phyloP scores from a whole-genome alignment of 1,284 basidiomycete species.

The Pseudozyma sp. region DNA sequence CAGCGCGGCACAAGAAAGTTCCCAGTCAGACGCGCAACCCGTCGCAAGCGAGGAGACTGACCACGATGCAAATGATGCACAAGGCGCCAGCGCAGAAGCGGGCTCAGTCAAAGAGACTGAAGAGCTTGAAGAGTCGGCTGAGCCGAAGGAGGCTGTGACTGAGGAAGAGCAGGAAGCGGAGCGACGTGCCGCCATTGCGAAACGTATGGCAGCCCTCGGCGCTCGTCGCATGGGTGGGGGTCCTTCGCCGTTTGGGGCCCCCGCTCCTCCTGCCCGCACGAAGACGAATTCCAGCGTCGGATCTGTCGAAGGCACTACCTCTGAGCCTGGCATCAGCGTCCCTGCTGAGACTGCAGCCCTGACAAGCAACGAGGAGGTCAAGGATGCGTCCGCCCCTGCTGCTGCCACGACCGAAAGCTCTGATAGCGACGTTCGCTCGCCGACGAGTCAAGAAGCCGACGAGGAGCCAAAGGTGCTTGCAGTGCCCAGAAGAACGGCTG shows the following conservation, averaged over 20 bases:
- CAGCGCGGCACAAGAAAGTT: slow-evolving; percentile 1
- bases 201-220: slow-evolving; percentile 65
- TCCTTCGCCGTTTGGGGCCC: slow-evolving; percentile 40
- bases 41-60: slow-evolving; percentile 4
- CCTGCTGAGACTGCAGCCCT: slow-evolving; percentile 13
- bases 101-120: not conserved
- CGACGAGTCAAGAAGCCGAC: slow-evolving; percentile 9
- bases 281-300: slow-evolving; percentile 22
- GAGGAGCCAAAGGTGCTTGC: slow-evolving; percentile 53
- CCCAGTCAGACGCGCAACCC: not conserved
- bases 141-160: slow-evolving; percentile 30
- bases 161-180: slow-evolving; percentile 60
- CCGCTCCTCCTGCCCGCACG: slow-evolving; percentile 26
- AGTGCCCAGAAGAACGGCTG: slow-evolving; percentile 57
- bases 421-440: slow-evolving; percentile 6
- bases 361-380: slow-evolving; percentile 4
- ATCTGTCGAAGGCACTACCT: slow-evolving; percentile 29
- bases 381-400: slow-evolving; percentile 6
- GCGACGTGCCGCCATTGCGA: slow-evolving; percentile 58
- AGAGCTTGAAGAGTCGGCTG: slow-evolving; percentile 13
- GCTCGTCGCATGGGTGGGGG: slow-evolving; percentile 61
- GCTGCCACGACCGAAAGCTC: slow-evolving; percentile 1
- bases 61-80: slow-evolving; percentile 4
- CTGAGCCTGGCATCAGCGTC: slow-evolving; percentile 43
- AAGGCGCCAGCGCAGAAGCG: slow-evolving; percentile 4